A percentile compares a stretch with the other conserved stretches of the same genome.
phyloP scores from a whole-genome alignment of 441 rosid genomes.

The Erodium texanum region DNA sequence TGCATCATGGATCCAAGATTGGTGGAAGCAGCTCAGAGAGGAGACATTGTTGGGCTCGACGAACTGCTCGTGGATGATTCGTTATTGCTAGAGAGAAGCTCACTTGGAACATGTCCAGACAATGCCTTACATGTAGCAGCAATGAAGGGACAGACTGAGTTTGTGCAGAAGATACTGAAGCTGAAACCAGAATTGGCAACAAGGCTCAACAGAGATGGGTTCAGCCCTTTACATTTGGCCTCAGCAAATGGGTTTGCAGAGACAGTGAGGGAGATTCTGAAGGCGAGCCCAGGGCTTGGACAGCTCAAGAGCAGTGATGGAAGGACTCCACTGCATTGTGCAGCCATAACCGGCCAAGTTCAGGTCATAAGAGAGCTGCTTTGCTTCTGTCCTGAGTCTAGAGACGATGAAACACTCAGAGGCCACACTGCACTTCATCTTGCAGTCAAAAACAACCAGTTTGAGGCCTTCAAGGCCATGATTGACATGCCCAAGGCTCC shows the following conservation, averaged over 20 bases:
- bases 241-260: conserved; percentile 21
- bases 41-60: conserved; percentile 18
- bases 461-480: conserved; percentile 7
- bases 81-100: conserved; percentile 20
- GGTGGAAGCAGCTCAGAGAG: conserved; percentile 25
- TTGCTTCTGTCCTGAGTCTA: background rate
- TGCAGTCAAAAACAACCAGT: conserved; percentile 12
- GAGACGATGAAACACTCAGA: conserved; percentile 2
- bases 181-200: conserved; percentile 20
- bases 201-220: conserved; percentile 24
- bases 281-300: conserved; percentile 12
- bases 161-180: conserved; percentile 18
- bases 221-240: conserved; percentile 30
- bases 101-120: conserved; percentile 12
- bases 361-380: conserved; percentile 11
- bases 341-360: conserved; percentile 12
- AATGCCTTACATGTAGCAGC: conserved; percentile 28
- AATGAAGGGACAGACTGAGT: conserved; percentile 20
- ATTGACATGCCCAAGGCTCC: background rate
- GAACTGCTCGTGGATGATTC: conserved; percentile 25
- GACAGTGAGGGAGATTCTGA: conserved; percentile 19
- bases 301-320: conserved; percentile 21
- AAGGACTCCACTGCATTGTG: conserved; percentile 20
- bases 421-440: conserved; percentile 23
- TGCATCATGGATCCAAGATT: conserved; percentile 14